Evolutionary conservation across 2,329 filamentous ascomycete species (phyloP), one percentile per base, ranked within the genome.

Genomic region (Sodiomyces alkalinus): DNA sequence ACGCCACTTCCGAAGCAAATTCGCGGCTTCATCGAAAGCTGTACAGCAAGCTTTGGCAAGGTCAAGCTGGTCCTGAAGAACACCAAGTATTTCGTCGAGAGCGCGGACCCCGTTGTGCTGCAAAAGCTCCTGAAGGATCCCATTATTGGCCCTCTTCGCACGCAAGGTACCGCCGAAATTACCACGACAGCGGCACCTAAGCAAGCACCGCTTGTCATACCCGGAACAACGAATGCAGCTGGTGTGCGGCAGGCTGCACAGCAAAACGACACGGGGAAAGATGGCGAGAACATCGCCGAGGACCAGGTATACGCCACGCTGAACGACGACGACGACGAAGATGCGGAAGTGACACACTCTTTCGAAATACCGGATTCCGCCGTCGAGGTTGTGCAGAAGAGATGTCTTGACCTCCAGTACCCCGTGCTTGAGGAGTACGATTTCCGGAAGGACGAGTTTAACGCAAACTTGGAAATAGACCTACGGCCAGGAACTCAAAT

Each of bases 391-490:
- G 86, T 96, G 2, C 82, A 92, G 45, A 85, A 90, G 51, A 78
- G 83, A 33, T 96, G 90, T 46, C 68, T 92, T 29, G 78, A 80
- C 25, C 73, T 98, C 28, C 79, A 78, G 16, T 79, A 83, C 36
- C 90, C 90, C 3, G 77, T 93, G 7, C 69, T 94, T 7, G 86
- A 96, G 50, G 90, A 98, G 53, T 98, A 98, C 52, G 90, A 98
- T 50, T 98, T 96, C 52, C 70, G 85, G 33, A 86, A 90, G 41
- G 90, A 98, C 48, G 72, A 80, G 35, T 68, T 74, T 41, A 98
- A 96, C 44, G 72, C 87, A 1, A 93, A 82, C 28, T 61, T 98
- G 19, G 85, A 96, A 32, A 98, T 98, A 41, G 87, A 96, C 49
- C 62, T 96, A 27, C 80, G 80, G 42, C 86, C 87, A 1, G 76